A percentile compares a stretch with the other conserved stretches of the same genome.
Evolutionary conservation across 129 eudicot species (phyloP).

Genomic region (Helichrysum umbraculigerum): DNA sequence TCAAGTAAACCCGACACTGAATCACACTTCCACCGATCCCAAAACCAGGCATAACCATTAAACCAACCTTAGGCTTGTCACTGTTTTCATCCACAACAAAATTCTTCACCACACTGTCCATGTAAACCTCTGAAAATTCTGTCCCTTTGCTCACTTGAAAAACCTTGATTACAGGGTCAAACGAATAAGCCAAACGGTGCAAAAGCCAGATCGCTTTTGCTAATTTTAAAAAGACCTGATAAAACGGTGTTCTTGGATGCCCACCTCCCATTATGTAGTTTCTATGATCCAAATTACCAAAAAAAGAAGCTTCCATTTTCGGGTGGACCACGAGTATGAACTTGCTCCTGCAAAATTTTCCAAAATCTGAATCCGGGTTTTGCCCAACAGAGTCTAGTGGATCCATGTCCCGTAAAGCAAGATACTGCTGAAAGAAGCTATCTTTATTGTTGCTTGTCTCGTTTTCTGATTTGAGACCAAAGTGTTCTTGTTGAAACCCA

Average conservation of each 20-base stretch:
- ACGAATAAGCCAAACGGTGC: slow-evolving; percentile 70
- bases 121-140: slow-evolving; percentile 84
- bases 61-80: slow-evolving; percentile 69
- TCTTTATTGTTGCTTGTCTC: slow-evolving; percentile 38
- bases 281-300: slow-evolving; percentile 88
- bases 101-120: slow-evolving; percentile 81
- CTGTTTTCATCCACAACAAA: slow-evolving; percentile 49
- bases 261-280: slow-evolving; percentile 80
- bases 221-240: slow-evolving; percentile 78
- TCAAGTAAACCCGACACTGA: slow-evolving; percentile 86
- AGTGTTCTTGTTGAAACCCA: slow-evolving; percentile 75
- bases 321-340: slow-evolving; percentile 72
- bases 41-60: slow-evolving; percentile 99
- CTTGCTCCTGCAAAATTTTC: slow-evolving; percentile 79
- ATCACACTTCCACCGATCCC: slow-evolving; percentile 77
- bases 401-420: slow-evolving; percentile 70
- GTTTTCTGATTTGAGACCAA: slow-evolving; percentile 49
- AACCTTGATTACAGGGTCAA: slow-evolving; percentile 70
- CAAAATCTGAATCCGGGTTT: slow-evolving; percentile 75
- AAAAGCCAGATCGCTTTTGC: slow-evolving; percentile 88
- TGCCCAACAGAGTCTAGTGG: slow-evolving; percentile 86
- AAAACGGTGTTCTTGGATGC: slow-evolving; percentile 89
- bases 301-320: slow-evolving; percentile 93
- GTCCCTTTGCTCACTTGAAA: slow-evolving; percentile 75
- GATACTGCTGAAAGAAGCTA: slow-evolving; percentile 72